These are phyloP conservation scores for Camillea tinctor DNA, from an alignment of 2,329 filamentous ascomycete genomes.

Conservation along the genomic window DNA sequence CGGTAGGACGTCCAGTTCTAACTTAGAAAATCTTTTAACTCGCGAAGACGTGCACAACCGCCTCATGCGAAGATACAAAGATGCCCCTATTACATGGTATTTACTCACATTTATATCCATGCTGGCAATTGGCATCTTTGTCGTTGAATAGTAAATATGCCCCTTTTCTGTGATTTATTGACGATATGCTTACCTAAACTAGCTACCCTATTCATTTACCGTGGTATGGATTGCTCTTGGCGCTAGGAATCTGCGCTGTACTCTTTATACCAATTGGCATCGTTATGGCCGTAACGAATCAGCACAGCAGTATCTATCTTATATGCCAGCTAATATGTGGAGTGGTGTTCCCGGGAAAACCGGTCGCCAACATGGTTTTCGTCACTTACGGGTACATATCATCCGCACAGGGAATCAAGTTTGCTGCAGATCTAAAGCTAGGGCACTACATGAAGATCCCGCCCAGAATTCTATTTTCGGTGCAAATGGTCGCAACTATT, in stretches of 20 bases:
- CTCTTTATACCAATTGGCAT: conserved; percentile 91
- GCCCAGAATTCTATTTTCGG: conserved; percentile 73
- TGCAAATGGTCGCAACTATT: conserved; percentile 73
- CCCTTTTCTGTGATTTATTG: neutral
- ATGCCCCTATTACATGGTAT: conserved; percentile 82
- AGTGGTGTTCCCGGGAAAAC: conserved; percentile 76
- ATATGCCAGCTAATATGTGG: conserved; percentile 86
- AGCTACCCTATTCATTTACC: conserved; percentile 79
- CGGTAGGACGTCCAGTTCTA: conserved; percentile 35
- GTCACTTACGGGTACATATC: conserved; percentile 90
- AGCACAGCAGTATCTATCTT: conserved; percentile 82
- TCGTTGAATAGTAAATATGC: conserved; percentile 73
- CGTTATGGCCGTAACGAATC: conserved; percentile 90
- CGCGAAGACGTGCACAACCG: conserved; percentile 82
- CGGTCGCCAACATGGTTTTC: conserved; percentile 91
- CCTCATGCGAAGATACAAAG: conserved; percentile 78
- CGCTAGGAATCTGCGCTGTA: conserved; percentile 72
- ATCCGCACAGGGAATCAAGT: conserved; percentile 85
- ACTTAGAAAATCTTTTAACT: conserved; percentile 57
- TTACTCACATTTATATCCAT: conserved; percentile 71
- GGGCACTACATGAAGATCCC: conserved; percentile 89
- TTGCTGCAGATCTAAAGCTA: conserved; percentile 82
- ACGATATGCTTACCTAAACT: conserved; percentile 10
- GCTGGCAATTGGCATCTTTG: conserved; percentile 76
- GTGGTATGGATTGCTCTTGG: conserved; percentile 81